phyloP scores from a whole-genome alignment of 768 basidiomycete species.

The Guyanaporus albipodus region DNA sequence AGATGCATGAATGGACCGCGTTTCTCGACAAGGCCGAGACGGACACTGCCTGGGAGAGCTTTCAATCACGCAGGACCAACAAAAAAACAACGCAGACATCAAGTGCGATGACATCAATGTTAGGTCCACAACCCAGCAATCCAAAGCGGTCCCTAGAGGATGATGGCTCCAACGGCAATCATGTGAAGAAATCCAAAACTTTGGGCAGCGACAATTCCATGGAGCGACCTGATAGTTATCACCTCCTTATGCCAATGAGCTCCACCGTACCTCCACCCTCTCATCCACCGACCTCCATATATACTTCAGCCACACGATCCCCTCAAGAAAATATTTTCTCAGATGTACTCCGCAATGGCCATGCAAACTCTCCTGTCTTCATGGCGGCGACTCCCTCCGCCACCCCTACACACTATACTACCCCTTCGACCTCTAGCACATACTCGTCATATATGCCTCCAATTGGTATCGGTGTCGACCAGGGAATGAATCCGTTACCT shows the following conservation, averaged over 20 bases:
- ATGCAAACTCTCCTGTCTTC: constrained; percentile 58
- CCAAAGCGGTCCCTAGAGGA: constrained; percentile 33
- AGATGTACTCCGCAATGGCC: constrained; percentile 53
- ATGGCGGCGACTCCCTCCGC: constrained; percentile 43
- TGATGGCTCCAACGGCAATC: constrained; percentile 17
- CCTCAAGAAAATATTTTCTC: constrained; percentile 54
- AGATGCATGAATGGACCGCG: constrained; percentile 69
- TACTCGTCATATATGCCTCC: constrained; percentile 49
- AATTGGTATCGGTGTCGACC: constrained; percentile 56
- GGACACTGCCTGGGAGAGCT: constrained; percentile 91
- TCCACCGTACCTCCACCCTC: constrained; percentile 33
- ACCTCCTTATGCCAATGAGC: constrained; percentile 56
- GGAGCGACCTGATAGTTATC: constrained; percentile 42
- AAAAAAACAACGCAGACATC: constrained; percentile 31
- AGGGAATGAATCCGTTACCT: constrained; percentile 47
- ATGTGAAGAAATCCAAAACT: constrained; percentile 51
- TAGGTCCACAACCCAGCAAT: constrained; percentile 21
- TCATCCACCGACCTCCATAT: constrained; percentile 37
- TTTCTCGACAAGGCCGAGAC: constrained; percentile 86
- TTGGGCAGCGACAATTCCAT: constrained; percentile 40
- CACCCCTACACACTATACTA: constrained; percentile 41
- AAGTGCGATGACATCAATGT: constrained; percentile 28
- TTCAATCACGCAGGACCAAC: constrained; percentile 59
- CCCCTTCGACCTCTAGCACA: constrained; percentile 33
- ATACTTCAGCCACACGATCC: constrained; percentile 40